Base-by-base conservation (phyloP, 805 yeast species). In the Candida orba region DNA sequence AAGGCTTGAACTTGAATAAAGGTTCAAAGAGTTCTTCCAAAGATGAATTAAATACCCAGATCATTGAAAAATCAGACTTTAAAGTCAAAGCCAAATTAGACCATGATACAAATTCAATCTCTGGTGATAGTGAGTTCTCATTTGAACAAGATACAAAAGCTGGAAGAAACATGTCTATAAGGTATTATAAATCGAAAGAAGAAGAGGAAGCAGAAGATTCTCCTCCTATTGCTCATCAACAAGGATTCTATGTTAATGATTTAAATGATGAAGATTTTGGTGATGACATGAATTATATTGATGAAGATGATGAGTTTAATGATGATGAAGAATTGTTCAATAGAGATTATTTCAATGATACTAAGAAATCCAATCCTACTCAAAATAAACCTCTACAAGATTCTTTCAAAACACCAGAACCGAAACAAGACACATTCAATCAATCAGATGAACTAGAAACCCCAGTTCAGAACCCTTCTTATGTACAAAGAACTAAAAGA, bases 161-260 rank as follows among this genome's bases (percentile, higher is more conserved):
- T n/a, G 78, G 76, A 4, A 63, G 83, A 47, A 75, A 76, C 42
- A 63, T 74, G 2, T 76, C 82, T 0, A 68, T 73, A 20, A 71
- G 74, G 45, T 77, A 76, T 54, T 77, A 78, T 54, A 73, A 73
- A 42, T 52, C 56, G 4, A 52, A 49, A 4, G 39, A 44, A 6
- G 56, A 63, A 37, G 47, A 50, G 3, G 36, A 49, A 5, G 38
- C 42, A 7, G 56, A 63, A 39, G 47, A 50, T 3, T 36, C 38
- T 8, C 51, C 48, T 7, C 43, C 40, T 1, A 41, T 39, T 2
- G 41, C 53, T 18, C 60, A 62, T 3, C 49, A 51, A 13, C 59
- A 54, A 13, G 64, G 64, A 10, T 60, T 64, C 25, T 70, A 69
- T 34, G 51, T 69, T 14, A 65, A 68, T 50, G 73, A 68, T 43